Evolutionary conservation across 768 basidiomycete species (phyloP).

Genomic region (Lentinula edodes): DNA sequence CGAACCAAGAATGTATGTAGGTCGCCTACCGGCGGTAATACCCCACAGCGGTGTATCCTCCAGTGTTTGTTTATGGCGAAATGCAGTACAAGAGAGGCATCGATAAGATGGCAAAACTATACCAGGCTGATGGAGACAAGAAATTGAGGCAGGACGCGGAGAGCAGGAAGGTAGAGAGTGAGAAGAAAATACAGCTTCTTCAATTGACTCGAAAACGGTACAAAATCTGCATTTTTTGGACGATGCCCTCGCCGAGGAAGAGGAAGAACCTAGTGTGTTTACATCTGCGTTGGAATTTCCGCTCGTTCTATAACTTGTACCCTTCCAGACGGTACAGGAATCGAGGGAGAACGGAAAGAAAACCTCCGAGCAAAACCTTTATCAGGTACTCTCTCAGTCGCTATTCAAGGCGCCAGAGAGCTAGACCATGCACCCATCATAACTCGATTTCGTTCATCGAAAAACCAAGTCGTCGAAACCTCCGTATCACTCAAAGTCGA

Average conservation of each 20-base stretch:
- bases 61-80: too few relatives aligned
- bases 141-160: constrained; percentile 91
- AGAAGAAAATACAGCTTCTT: constrained; percentile 92
- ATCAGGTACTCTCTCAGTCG: constrained; percentile 87
- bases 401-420: constrained; percentile 85
- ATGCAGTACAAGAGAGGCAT: constrained; percentile 97
- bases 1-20: too few relatives aligned
- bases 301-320: not conserved
- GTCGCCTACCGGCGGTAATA: too few relatives aligned
- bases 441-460: constrained; percentile 66
- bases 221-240: constrained; percentile 94
- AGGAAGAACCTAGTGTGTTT: constrained; percentile 41
- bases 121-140: constrained; percentile 96
- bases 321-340: constrained; percentile 40
- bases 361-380: constrained; percentile 91
- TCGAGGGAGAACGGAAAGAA: constrained; percentile 85
- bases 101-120: constrained; percentile 97
- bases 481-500: constrained; percentile 94
- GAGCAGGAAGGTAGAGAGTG: constrained; percentile 89
- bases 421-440: constrained; percentile 88
- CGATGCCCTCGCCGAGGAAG: constrained; percentile 83
- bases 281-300: constrained; percentile 8
- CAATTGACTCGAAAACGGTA: constrained; percentile 91
- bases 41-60: too few relatives aligned
- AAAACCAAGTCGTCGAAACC: constrained; percentile 79